Evolutionary conservation across 768 basidiomycete genomes (phyloP).

Genomic region (Psilocybe cyanescens): DNA sequence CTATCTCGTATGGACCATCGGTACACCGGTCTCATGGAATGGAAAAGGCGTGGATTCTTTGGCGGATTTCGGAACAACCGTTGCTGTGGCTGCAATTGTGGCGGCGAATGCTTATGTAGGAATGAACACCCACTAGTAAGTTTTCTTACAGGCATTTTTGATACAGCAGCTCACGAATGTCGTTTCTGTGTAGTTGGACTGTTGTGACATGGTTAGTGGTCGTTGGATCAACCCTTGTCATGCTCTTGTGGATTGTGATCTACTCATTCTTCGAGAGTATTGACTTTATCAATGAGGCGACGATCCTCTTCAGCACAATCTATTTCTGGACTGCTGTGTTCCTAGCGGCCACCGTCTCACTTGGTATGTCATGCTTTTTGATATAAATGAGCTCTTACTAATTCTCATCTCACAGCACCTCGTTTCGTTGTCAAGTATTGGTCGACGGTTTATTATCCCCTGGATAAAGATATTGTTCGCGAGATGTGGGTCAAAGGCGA

Average conservation of each 20-base stretch:
- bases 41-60: constrained; percentile 80
- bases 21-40: constrained; percentile 70
- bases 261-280: constrained; percentile 81
- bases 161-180: constrained; percentile 4
- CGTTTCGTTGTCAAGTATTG: constrained; percentile 80
- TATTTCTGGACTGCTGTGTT: constrained; percentile 85
- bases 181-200: constrained; percentile 62
- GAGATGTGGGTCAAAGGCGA: constrained; percentile 90
- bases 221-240: constrained; percentile 77
- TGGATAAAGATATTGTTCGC: constrained; percentile 89
- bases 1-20: constrained; percentile 71
- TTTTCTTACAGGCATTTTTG: constrained; percentile 23
- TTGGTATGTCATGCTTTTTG: constrained; percentile 52
- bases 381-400: background rate
- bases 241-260: constrained; percentile 86
- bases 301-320: constrained; percentile 75
- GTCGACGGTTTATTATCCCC: constrained; percentile 70
- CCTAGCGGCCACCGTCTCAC: constrained; percentile 68
- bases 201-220: constrained; percentile 84
- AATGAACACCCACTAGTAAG: constrained; percentile 87
- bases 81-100: constrained; percentile 85
- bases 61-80: constrained; percentile 90
- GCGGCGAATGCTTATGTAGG: constrained; percentile 91
- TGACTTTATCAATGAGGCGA: constrained; percentile 75
- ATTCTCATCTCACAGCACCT: constrained; percentile 54